A percentile compares a stretch with the other conserved stretches of the same genome.
phyloP scores from a whole-genome alignment of 164 flowering plant species.

The Echeveria elegans region DNA sequence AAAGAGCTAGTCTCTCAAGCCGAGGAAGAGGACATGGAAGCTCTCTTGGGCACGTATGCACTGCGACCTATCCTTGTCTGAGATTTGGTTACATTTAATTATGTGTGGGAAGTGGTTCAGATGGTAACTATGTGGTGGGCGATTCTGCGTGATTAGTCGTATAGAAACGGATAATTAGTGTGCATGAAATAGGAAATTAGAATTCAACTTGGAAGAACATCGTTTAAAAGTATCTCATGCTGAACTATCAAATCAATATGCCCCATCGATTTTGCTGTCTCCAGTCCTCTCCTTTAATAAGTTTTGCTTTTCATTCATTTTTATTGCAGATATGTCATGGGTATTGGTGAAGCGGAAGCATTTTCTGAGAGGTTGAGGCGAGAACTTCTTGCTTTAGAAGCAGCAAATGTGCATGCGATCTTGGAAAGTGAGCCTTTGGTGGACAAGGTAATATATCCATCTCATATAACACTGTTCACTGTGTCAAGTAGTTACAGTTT shows the following conservation, averaged over 20 bases:
- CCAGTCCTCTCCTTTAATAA: too few relatives aligned
- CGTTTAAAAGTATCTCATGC: not conserved
- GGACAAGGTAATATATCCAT: constrained; percentile 49
- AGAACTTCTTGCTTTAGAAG: constrained; percentile 96
- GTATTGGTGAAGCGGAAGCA: constrained; percentile 98
- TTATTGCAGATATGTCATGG: constrained; percentile 87
- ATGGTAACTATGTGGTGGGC: not conserved
- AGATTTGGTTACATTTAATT: not conserved
- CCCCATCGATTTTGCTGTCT: too few relatives aligned
- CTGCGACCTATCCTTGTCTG: constrained; percentile 4
- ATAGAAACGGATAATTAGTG: not conserved
- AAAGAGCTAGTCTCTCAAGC: constrained; percentile 80
- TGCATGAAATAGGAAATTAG: not conserved
- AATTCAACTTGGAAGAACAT: not conserved
- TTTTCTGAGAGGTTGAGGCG: constrained; percentile 97
- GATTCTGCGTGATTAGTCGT: not conserved
- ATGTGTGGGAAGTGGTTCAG: not conserved
- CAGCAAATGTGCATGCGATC: constrained; percentile 99
- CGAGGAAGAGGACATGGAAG: constrained; percentile 95
- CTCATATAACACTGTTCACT: too few relatives aligned
- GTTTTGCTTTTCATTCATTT: not conserved
- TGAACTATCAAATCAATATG: not conserved
- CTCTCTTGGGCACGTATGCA: constrained; percentile 84
- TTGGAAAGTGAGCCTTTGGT: constrained; percentile 89
- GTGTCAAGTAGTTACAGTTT: too few relatives aligned